Evolutionary conservation across 2,329 filamentous ascomycete genomes (phyloP), one percentile per base, ranked within the genome.

Genomic region (Clarireedia paspali): DNA sequence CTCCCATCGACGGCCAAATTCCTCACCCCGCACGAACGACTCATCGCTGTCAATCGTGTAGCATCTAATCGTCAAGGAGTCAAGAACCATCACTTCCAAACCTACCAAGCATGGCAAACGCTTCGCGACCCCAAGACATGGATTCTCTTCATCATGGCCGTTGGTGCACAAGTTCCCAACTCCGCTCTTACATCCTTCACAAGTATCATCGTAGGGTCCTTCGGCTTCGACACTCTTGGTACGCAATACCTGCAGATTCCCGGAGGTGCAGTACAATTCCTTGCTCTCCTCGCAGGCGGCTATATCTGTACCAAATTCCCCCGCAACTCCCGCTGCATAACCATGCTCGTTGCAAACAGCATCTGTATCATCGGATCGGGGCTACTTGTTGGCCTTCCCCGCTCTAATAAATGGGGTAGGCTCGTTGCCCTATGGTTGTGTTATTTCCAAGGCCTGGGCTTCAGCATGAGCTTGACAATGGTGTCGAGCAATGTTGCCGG

Each of bases 1-100:
- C 74, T 77, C 2, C 83, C 83, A 0, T 76, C 81, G 20, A 83
- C 78, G 0, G 82, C 84, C 2, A 79, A 77, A 57, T 87, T 83
- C 64, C 74, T 89, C 38, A 77, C 71, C 4, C 66, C 72, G 0
- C 74, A 79, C 48, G 83, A 88, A 64, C 78, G 77, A 50, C 70
- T 70, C 2, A 74, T 83, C 15, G 79, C 79, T 4, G 72, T 80
- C 12, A 75, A 77, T 48, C 74, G 80, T 24, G 75, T 82, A 0
- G 71, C 75, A 0, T 68, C 67, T 5, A 81, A 83, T 60, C 69
- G 72, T 9, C 74, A 78, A 56, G 80, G 79, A 0, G 74, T 82
- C 50, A 80, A 80, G 64, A 82, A 79, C 59, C 70, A 71, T 6
- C 70, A 77, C 26, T 77, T 77, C 65, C 74, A 75, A 55, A 68